Percentiles rank a stretch among this genome's conserved stretches.
Evolutionary conservation across 1,139 yeast species (phyloP).

Genomic region (Scheffersomyces illinoinensis): DNA sequence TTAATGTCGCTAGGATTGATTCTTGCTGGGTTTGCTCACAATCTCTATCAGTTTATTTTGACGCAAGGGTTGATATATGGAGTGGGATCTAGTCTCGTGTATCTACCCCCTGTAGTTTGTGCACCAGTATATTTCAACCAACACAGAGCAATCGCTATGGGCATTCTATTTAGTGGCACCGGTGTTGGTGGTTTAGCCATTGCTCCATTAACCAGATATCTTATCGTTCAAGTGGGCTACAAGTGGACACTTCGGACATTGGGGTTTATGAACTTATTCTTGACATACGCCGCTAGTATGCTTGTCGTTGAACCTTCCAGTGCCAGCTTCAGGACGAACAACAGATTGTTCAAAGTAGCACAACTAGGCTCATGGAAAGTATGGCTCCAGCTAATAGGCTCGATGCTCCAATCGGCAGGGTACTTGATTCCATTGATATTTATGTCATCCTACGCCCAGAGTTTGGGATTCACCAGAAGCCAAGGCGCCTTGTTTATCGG

Average conservation of each 20-base stretch:
- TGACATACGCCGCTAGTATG: constrained; percentile 17
- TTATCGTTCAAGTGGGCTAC: constrained; percentile 36
- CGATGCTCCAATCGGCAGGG: constrained; percentile 41
- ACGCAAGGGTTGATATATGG: constrained; percentile 43
- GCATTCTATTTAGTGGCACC: constrained; percentile 41
- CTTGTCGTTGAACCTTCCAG: constrained; percentile 14
- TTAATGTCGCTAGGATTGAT: constrained; percentile 28
- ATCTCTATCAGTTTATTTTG: constrained; percentile 30
- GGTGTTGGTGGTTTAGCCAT: constrained; percentile 43
- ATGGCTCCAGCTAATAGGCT: constrained; percentile 29
- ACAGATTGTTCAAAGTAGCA: constrained; percentile 12
- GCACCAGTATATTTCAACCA: constrained; percentile 39
- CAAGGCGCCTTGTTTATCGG: constrained; percentile 47
- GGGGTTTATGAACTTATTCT: constrained; percentile 26
- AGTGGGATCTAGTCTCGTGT: constrained; percentile 35
- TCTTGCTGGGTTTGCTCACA: constrained; percentile 22
- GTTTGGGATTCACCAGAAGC: constrained; percentile 32
- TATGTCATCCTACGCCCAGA: constrained; percentile 41
- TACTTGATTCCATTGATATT: constrained; percentile 40
- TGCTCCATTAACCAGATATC: constrained; percentile 32
- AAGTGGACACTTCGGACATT: constrained; percentile 38
- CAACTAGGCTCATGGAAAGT: constrained; percentile 21
- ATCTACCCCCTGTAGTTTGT: constrained; percentile 41
- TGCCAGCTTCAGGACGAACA: background rate
- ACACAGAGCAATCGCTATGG: constrained; percentile 44